Conservation (phyloP, 768 basidiomycete species). For the Phylloporus sp. region DNA sequence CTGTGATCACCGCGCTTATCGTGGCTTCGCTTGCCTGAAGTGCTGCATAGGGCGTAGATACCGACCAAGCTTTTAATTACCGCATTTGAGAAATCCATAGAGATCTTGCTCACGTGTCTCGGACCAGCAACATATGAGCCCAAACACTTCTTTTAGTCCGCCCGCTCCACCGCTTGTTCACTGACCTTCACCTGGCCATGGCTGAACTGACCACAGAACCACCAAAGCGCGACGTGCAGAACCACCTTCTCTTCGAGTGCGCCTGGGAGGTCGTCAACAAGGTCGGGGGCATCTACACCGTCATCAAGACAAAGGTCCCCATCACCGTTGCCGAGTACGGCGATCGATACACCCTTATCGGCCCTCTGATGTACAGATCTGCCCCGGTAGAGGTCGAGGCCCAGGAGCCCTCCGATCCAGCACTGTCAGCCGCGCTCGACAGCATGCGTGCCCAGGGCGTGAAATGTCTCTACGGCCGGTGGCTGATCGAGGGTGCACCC, state of each 20-base stretch:
- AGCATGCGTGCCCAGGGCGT: slow-evolving; percentile 86
- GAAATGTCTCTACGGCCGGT: slow-evolving; percentile 91
- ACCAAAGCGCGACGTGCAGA: slow-evolving; percentile 64
- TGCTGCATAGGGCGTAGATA: not conserved
- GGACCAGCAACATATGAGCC: slow-evolving; percentile 1
- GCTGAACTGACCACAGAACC: slow-evolving; percentile 18
- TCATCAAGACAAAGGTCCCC: slow-evolving; percentile 99
- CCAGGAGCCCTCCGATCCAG: slow-evolving; percentile 79
- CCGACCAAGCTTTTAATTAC: slow-evolving; percentile 14
- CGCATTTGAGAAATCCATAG: slow-evolving; percentile 11
- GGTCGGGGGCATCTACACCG: slow-evolving; percentile 98
- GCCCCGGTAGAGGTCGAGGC: slow-evolving; percentile 99
- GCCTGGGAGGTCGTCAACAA: slow-evolving; percentile 99
- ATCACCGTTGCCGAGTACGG: slow-evolving; percentile 96
- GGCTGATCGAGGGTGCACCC: slow-evolving; percentile 97
- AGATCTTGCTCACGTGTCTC: slow-evolving; percentile 20
- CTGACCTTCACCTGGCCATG: slow-evolving; percentile 11
- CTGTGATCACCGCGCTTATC: slow-evolving; percentile 33
- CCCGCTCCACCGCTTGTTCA: not conserved
- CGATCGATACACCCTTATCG: slow-evolving; percentile 92
- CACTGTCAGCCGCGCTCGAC: slow-evolving; percentile 70
- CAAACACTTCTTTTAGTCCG: slow-evolving; percentile 2
- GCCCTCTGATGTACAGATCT: slow-evolving; percentile 96
- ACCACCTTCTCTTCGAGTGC: slow-evolving; percentile 85
- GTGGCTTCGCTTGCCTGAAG: slow-evolving; percentile 33